Conservation (phyloP, 2,329 filamentous ascomycete species). For the Madurella fahalii region DNA sequence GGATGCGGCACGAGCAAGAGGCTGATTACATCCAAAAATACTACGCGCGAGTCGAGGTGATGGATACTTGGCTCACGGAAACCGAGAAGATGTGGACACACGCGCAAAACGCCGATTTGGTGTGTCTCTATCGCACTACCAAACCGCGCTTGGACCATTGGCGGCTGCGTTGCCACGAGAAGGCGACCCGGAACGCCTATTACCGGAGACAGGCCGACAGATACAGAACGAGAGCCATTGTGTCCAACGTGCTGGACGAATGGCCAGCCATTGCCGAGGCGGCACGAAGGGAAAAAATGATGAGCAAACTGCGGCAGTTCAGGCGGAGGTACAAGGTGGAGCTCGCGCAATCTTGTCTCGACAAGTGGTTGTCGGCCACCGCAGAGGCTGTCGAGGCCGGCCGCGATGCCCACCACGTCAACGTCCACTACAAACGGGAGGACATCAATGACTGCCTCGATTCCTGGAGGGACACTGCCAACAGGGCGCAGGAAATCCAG, state of each 20-base stretch:
- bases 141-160: constrained; percentile 23
- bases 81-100: constrained; percentile 17
- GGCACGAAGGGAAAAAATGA: constrained; percentile 25
- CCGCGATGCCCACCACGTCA: constrained; percentile 25
- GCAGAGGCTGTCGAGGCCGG: constrained; percentile 20
- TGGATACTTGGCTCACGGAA: constrained; percentile 19
- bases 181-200: constrained; percentile 4
- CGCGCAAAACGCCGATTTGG: constrained; percentile 21
- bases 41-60: constrained; percentile 9
- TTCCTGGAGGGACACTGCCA: constrained; percentile 22
- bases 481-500: constrained; percentile 16
- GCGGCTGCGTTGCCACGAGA: constrained; percentile 14
- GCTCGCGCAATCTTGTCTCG: constrained; percentile 23
- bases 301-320: constrained; percentile 24
- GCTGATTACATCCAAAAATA: constrained; percentile 17
- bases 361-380: constrained; percentile 24
- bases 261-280: constrained; percentile 23
- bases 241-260: constrained; percentile 16
- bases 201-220: constrained; percentile 12
- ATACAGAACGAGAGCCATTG: constrained; percentile 15
- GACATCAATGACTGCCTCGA: constrained; percentile 25
- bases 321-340: constrained; percentile 26
- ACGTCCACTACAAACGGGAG: constrained; percentile 25
- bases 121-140: constrained; percentile 24
- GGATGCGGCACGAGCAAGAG: constrained; percentile 13